Evolutionary conservation across 2,329 filamentous ascomycete genomes (phyloP).

Genomic region (Aplosporella prunicola): DNA sequence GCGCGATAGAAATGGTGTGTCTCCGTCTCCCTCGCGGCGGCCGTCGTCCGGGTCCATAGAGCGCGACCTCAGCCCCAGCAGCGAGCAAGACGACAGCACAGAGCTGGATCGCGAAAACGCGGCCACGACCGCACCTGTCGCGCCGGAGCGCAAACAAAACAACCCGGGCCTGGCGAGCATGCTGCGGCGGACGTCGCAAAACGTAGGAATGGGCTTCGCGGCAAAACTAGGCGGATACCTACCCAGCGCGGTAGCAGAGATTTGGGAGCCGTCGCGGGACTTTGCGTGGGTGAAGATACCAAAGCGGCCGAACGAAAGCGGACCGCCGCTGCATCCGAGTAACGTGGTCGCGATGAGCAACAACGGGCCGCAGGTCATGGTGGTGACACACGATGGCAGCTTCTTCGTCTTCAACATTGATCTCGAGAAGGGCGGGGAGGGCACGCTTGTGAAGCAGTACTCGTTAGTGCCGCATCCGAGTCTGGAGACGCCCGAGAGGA

Average conservation of each 20-base stretch:
- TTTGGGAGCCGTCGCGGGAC: constrained; percentile 91
- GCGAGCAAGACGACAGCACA: constrained; percentile 25
- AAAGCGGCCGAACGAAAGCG: constrained; percentile 37
- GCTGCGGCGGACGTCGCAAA: constrained; percentile 87
- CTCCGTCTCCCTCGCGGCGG: constrained; percentile 16
- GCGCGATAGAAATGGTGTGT: constrained; percentile 12
- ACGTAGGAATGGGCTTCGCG: constrained; percentile 80
- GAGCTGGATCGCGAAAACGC: constrained; percentile 34
- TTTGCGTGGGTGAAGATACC: constrained; percentile 96
- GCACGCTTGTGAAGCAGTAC: constrained; percentile 81
- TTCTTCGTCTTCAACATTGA: constrained; percentile 96
- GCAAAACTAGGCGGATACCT: constrained; percentile 86
- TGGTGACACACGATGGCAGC: constrained; percentile 88
- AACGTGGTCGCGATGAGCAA: constrained; percentile 92
- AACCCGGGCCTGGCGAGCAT: constrained; percentile 82
- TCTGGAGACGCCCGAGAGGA: not conserved
- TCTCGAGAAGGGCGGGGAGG: constrained; percentile 88
- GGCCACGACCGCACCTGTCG: constrained; percentile 19
- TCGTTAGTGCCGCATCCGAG: constrained; percentile 61
- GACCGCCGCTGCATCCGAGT: constrained; percentile 23
- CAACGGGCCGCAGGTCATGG: constrained; percentile 92
- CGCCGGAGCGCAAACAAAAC: constrained; percentile 28
- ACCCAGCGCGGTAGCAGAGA: constrained; percentile 87
- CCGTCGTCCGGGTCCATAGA: constrained; percentile 23
- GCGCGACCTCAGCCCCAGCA: constrained; percentile 34